phyloP scores from a whole-genome alignment of 345 rosid genomes.

The Acer negundo region DNA sequence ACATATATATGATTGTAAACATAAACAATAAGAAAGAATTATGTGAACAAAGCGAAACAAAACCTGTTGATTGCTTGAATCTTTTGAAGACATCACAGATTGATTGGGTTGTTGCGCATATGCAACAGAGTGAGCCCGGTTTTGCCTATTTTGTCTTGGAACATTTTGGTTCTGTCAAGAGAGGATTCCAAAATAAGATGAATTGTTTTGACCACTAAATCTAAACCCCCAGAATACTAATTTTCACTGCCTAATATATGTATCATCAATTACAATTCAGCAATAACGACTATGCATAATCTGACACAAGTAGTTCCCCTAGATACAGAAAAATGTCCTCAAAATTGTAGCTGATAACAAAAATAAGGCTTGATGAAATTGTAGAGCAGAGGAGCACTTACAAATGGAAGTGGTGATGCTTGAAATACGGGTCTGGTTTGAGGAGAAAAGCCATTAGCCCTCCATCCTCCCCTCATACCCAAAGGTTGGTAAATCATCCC shows the following conservation, averaged over 20 bases:
- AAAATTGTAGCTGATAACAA: neutral
- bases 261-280: neutral
- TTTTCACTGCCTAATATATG: neutral
- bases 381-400: slow-evolving; percentile 23
- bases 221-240: neutral
- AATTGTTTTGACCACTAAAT: neutral
- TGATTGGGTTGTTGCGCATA: slow-evolving; percentile 48
- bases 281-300: neutral
- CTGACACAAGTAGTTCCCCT: neutral
- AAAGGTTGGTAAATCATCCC: slow-evolving; percentile 61
- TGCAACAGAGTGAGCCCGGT: slow-evolving; percentile 33
- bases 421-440: slow-evolving; percentile 52
- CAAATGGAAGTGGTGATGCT: slow-evolving; percentile 49
- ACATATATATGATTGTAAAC: neutral
- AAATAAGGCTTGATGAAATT: neutral
- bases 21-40: neutral
- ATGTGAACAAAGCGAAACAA: neutral
- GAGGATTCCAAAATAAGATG: slow-evolving; percentile 6
- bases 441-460: slow-evolving; percentile 47
- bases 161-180: slow-evolving; percentile 40
- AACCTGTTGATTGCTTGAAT: slow-evolving; percentile 58
- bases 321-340: neutral
- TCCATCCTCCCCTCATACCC: slow-evolving; percentile 62
- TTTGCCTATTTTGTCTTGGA: slow-evolving; percentile 54
- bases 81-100: slow-evolving; percentile 40